Conservation (phyloP, 2,329 filamentous ascomycete genomes). For the Fusarium algeriense region DNA sequence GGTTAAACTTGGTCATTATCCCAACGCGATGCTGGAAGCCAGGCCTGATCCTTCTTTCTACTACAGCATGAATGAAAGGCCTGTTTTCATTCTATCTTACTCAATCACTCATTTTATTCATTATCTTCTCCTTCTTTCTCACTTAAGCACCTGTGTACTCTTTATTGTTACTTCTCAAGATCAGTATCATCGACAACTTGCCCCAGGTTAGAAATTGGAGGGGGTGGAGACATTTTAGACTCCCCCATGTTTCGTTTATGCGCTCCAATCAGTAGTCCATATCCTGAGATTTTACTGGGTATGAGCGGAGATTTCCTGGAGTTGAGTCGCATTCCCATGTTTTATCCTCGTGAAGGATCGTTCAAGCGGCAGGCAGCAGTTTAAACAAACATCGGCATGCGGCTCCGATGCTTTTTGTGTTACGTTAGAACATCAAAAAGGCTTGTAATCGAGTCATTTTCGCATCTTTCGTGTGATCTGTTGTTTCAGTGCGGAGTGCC, state of each 20-base stretch:
- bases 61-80: no score
- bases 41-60: no score
- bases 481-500: background rate
- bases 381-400: background rate
- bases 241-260: conserved; percentile 17
- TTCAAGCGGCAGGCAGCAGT: background rate
- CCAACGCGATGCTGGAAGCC: no score
- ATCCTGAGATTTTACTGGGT: background rate
- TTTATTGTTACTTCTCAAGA: no score
- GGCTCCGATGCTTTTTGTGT: background rate
- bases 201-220: background rate
- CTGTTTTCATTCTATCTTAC: no score
- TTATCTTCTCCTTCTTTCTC: no score
- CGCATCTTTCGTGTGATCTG: background rate
- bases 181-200: background rate
- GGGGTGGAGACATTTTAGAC: background rate
- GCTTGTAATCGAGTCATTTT: background rate
- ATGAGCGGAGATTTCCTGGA: background rate
- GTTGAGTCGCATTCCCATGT: background rate
- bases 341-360: conserved; percentile 8
- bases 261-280: conserved; percentile 8
- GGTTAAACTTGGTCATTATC: background rate
- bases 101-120: no score
- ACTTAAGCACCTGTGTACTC: no score
- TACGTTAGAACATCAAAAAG: background rate